Evolutionary conservation across 2,329 filamentous ascomycete species (phyloP), one percentile per base, ranked within the genome.

Genomic region (Hymenoscyphus infarciens): DNA sequence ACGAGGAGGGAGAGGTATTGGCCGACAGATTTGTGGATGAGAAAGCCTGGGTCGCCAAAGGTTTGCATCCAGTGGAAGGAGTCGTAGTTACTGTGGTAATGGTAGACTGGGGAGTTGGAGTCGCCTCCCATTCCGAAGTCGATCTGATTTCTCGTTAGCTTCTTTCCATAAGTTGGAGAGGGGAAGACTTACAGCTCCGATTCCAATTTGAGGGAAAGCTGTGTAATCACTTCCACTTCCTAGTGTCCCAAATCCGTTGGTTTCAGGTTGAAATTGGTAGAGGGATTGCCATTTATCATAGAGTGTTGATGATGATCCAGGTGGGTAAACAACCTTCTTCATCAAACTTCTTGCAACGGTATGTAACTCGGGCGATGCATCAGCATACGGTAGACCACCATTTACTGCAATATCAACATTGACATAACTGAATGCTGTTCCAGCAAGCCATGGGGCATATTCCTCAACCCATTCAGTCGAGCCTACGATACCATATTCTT

Each of bases 381-480:
- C 57, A 7, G 45, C 57, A n/a, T 53, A 25, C 5, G 57, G 57
- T n/a, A n/a, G 4, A 19, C 35, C 31, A 33, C 57, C 57, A 39
- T 22, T 39, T 5, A 58, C 52, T n/a, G 64, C 56, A n/a, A 63
- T 56, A 33, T 57, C 64, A 13, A 64, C 60, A 29, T 67, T 65
- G 53, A 67, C 16, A 83, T 13, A 57, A 19, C 55, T 57, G 55
- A 57, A 35, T 8, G 55, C 55, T 4, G 55, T 57, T n/a, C 84
- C 81, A 0, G 82, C 83, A 1, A 94, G 81, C 89, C 89, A 92
- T 0, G 87, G 83, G 1, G 90, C 74, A 63, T 91, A 86, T 61
- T 94, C 90, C 72, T 94, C 90, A 0, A 93, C 89, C 88, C 89
- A 94, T 70, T 94, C 91, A 0, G 89, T 92, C 3, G 87, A 90